Base-by-base conservation (phyloP, 176 grass and related monocot species). In the Rhynchospora pubera region DNA sequence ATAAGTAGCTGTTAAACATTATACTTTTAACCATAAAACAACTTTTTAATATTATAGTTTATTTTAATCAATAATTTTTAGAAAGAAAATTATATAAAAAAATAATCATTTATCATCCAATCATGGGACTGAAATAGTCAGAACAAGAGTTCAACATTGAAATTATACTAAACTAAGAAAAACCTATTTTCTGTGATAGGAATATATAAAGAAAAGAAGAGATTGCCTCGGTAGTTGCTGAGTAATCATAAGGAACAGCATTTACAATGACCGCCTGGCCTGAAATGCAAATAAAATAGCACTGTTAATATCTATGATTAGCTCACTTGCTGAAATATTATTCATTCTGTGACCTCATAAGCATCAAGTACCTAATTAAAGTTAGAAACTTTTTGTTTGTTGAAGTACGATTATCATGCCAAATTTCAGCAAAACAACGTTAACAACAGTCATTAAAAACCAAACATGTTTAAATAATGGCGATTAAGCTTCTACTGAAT, bases 211-310 rank as follows among this genome's bases (percentile, higher is more conserved):
- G 59, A 52, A 32, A n/a, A 56, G 8, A 26, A 32, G 11, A 56
- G 62, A 81, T 88, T 90, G 82, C 93, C 90, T 95, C 84, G 22
- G 86, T 74, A 88, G 84, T 81, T 67, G 93, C 88, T 0, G 90
- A 92, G 45, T 92, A 95, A 77, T 95, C 93, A 88, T 95, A 95
- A 9, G 82, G 63, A 6, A 92, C 69, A 28, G 88, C 87, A 46
- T 73, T 86, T 15, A 77, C 88, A 28, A 83, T 71, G 81, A 72
- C 68, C 63, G 76, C 85, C 69, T 52, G 60, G 12, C 61, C 75
- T 85, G 61, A 80, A 76, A 34, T 67, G 42, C 21, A 79, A 79
- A 85, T 79, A 64, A 57, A 39, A 39, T 32, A 51, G 4, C 50
- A 9, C 7, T 30, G 18, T 77, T 77, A 77, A 21, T 44, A 74